Base-by-base conservation (phyloP, 228 moss, liverwort and hornwort species). In the Sphagnum fallax region DNA sequence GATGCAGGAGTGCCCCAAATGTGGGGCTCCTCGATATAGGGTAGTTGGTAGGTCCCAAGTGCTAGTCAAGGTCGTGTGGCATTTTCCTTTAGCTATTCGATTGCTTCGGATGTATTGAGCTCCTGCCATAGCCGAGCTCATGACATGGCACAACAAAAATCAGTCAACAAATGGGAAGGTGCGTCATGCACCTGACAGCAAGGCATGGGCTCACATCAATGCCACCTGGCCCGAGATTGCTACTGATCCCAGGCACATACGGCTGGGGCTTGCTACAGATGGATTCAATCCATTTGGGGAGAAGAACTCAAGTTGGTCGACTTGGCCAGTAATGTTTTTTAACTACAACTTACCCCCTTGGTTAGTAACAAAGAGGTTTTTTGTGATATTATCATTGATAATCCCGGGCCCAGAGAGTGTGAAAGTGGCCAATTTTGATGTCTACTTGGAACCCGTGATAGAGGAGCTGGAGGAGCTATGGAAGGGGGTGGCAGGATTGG, bases 261-360 rank as follows among this genome's bases (percentile, higher is more conserved):
- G 68, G 18, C n/a, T 69, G 10, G 68, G 55, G 7, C 15, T 69
- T 6, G 68, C 68, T 57, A 48, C 49, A 0, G 59, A 69, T 59
- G 57, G 58, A 3, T 55, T 69, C 10, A 69, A 69, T 15, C 68
- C 68, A 47, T 69, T 69, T 60, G 11, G 55, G 57, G 49, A 9
- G 6, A 57, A n/a, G 7, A 12, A 48, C 49, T 2, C 18, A 6
- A 47, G 5, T 14, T 51, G 50, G 50, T 51, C 50, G 0, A 67
- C 67, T 51, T 67, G 67, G 67, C 67, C 9, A 0, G 50, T 67
- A 7, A 6, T 67, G 15, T 12, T 52, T 5, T 15, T 67, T 6
- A 71, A 64, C 16, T 71, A 71, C 63, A 71, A 71, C 16, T 4
- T 67, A 2, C 71, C 63, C 5, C 71, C 71, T 62, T 62, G 63